Percentiles rank a stretch among this genome's conserved stretches.
Conservation (phyloP, 257 asterid species). For the Solanum rostratum region DNA sequence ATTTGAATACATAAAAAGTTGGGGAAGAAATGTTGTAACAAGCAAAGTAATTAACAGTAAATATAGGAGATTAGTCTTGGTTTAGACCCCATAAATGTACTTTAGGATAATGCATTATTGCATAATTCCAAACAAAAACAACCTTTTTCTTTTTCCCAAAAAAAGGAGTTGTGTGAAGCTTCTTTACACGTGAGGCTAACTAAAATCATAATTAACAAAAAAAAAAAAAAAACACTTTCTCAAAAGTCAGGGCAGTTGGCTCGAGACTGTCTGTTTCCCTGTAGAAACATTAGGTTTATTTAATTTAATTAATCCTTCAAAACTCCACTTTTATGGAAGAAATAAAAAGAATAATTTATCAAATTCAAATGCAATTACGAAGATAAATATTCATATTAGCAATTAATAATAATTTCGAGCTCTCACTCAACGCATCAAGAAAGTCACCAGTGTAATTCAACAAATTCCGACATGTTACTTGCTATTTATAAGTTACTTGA, state of each 20-base stretch:
- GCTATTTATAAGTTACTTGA: background rate
- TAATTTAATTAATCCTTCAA: background rate
- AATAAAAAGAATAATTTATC: background rate
- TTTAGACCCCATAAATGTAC: background rate
- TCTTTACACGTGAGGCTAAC: background rate
- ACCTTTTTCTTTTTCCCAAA: background rate
- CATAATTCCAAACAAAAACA: background rate
- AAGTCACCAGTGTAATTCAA: too few relatives aligned
- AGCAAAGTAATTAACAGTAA: background rate
- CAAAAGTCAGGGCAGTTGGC: constrained; percentile 11
- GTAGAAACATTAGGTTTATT: background rate
- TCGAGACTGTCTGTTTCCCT: constrained; percentile 6
- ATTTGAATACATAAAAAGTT: background rate
- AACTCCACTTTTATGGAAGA: background rate
- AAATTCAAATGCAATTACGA: background rate
- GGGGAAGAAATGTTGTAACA: background rate
- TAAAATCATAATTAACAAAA: background rate
- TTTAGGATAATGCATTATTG: background rate
- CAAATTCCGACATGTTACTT: background rate
- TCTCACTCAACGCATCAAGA: background rate
- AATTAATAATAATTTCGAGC: background rate
- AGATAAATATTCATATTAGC: background rate
- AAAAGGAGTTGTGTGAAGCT: background rate
- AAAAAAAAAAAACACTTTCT: background rate
- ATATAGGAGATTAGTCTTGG: background rate